Base-by-base conservation (phyloP, 805 yeast species). In the Metschnikowia kofuensis region DNA sequence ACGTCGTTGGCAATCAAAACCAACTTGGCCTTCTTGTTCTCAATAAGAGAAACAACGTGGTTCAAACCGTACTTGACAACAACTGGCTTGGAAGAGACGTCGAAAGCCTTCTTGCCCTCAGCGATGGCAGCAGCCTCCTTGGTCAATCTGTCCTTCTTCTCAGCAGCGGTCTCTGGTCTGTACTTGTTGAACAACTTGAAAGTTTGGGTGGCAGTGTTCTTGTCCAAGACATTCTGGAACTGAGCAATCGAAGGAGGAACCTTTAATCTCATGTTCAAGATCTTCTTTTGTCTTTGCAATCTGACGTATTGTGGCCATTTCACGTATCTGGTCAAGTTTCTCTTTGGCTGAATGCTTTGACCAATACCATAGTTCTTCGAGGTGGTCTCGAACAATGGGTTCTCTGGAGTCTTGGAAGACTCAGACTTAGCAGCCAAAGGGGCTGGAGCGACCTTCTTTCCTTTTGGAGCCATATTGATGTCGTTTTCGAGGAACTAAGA, bases 251-350 rank as follows among this genome's bases (percentile, higher is more conserved):
- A 87, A 70, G 99, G 99, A 64, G 99, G 99, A 72, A 92, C 99
- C 87, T 94, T 92, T 73, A 92, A 84, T 86, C 99, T 91, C 77
- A 91, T 75, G 67, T 85, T 79, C 75, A 92, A 83, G 75, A 92
- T 87, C 85, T 92, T 92, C 87, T 86, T 94, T 80, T 94, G 98
- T 84, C 99, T 91, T 83, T 92, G 99, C 65, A 94, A 82, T 80
- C 96, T 89, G 64, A 92, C 95, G 75, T 92, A 90, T 78, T 87
- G 94, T 72, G 99, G 99, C 99, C 99, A 94, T 79, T 87, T 94
- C 72, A 92, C 98, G 75, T 88, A 91, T 78, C 98, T 90, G 55
- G 96, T 80, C 72, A 94, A 84, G 85, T 94, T 89, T 79, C 92
- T 85, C 83, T 86, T 89, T 90, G 85, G 96, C 79, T 92, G 98